phyloP scores from a whole-genome alignment of 768 basidiomycete genomes.

The Lactarius hatsudake region DNA sequence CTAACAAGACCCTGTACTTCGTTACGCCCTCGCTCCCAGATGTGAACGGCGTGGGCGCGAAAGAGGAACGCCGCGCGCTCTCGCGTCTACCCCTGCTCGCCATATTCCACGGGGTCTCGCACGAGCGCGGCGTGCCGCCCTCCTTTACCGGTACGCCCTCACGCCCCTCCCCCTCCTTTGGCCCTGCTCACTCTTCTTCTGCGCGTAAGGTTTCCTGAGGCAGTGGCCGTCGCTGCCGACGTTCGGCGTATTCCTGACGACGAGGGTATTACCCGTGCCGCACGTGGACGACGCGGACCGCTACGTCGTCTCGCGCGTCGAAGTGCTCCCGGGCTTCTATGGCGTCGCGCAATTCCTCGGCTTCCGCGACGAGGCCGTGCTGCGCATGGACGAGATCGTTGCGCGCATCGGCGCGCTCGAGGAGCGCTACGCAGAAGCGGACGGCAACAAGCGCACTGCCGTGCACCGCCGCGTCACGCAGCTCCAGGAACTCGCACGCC shows the following conservation, averaged over 20 bases:
- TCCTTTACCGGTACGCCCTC: constrained; percentile 48
- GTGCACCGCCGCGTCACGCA: constrained; percentile 37
- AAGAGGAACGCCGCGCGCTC: constrained; percentile 17
- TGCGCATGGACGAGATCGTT: constrained; percentile 46
- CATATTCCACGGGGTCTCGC: constrained; percentile 22
- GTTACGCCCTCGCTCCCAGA: constrained; percentile 2
- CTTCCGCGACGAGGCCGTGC: constrained; percentile 47
- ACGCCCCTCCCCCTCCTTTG: constrained; percentile 5
- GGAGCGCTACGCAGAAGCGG: constrained; percentile 29
- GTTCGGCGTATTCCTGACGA: constrained; percentile 66
- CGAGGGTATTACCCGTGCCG: constrained; percentile 50
- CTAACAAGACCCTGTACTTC: constrained; percentile 13
- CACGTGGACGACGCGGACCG: constrained; percentile 49
- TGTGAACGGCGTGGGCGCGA: background rate
- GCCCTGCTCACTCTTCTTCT: background rate
- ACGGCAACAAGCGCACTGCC: constrained; percentile 31
- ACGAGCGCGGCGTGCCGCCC: constrained; percentile 42
- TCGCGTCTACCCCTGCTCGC: constrained; percentile 21
- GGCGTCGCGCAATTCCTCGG: constrained; percentile 58
- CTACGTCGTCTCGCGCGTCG: constrained; percentile 58
- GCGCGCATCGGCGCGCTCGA: constrained; percentile 52
- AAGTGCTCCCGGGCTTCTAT: constrained; percentile 59
- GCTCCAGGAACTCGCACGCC: constrained; percentile 41
- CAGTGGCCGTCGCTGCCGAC: constrained; percentile 68
- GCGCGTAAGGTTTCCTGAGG: constrained; percentile 49